These are phyloP conservation scores for Corrigiola litoralis DNA, from an alignment of 179 eudicot genomes.

Conservation along the genomic window DNA sequence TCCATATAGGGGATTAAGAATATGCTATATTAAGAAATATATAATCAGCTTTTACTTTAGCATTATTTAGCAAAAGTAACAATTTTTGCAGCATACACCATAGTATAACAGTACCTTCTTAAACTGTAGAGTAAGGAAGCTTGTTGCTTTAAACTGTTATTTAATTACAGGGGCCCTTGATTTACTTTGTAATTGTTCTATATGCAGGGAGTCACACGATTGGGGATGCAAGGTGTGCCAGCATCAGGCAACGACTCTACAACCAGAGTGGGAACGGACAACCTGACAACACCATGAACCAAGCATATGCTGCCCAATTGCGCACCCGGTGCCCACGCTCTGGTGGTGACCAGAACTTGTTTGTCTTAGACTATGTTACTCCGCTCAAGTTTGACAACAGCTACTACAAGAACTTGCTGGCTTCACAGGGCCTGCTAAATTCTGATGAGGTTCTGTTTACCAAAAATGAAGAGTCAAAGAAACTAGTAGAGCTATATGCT, in stretches of 20 bases:
- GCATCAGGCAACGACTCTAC: conserved; percentile 80
- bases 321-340: conserved; percentile 66
- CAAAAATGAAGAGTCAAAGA: conserved; percentile 38
- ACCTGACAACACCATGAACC: conserved; percentile 52
- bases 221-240: conserved; percentile 76
- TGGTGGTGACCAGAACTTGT: conserved; percentile 77
- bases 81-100: too few species aligned
- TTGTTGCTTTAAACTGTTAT: too few species aligned
- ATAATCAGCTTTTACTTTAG: too few species aligned
- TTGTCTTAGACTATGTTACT: conserved; percentile 48
- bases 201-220: conserved; percentile 73
- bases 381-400: conserved; percentile 65
- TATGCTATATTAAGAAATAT: too few species aligned
- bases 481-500: conserved; percentile 64
- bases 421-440: conserved; percentile 51
- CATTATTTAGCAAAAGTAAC: too few species aligned
- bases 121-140: too few species aligned
- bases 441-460: conserved; percentile 70
- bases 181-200: not conserved
- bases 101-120: too few species aligned
- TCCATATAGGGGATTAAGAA: not conserved
- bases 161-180: not conserved
- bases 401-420: conserved; percentile 69
- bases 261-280: conserved; percentile 57
- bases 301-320: conserved; percentile 44